These are phyloP conservation scores for Lepiota brunneoincarnata DNA, from an alignment of 768 basidiomycete species.

Conservation along the genomic window DNA sequence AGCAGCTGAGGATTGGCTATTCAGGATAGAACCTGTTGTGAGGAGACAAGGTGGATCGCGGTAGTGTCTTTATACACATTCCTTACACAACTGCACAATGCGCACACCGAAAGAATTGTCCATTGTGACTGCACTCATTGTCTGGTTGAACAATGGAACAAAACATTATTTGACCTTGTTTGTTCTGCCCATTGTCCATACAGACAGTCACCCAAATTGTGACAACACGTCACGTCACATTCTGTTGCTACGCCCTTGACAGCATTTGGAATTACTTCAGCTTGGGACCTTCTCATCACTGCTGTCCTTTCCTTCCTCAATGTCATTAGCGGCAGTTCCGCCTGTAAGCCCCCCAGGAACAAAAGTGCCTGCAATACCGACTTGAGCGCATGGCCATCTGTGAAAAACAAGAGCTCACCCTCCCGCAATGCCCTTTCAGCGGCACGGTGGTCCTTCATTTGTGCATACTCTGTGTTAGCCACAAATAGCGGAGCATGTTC, in stretches of 20 bases:
- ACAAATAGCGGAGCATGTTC: constrained; percentile 36
- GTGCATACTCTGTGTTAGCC: constrained; percentile 31
- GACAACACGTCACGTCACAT: no score
- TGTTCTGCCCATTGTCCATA: not conserved
- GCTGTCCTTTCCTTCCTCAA: not conserved
- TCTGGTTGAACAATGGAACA: not conserved
- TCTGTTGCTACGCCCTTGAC: no score
- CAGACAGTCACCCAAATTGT: no score
- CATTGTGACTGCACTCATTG: no score
- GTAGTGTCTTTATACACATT: not conserved
- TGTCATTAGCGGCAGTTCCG: constrained; percentile 1
- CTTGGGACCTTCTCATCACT: not conserved
- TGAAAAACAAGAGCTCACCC: constrained; percentile 21
- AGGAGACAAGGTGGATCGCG: not conserved
- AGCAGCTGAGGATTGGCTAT: not conserved
- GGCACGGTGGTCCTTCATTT: constrained; percentile 30
- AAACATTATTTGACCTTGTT: not conserved
- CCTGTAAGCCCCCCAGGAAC: constrained; percentile 21
- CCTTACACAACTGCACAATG: no score
- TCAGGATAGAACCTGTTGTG: constrained; percentile 8
- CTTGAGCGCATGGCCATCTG: not conserved
- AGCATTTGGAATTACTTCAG: no score
- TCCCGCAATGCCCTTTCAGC: constrained; percentile 37
- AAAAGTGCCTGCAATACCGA: constrained; percentile 15
- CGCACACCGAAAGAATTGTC: no score